Evolutionary conservation across 192 early-diverging fungal genomes (phyloP), one percentile per base, ranked within the genome.

Genomic region (Kickxella alabastrina): DNA sequence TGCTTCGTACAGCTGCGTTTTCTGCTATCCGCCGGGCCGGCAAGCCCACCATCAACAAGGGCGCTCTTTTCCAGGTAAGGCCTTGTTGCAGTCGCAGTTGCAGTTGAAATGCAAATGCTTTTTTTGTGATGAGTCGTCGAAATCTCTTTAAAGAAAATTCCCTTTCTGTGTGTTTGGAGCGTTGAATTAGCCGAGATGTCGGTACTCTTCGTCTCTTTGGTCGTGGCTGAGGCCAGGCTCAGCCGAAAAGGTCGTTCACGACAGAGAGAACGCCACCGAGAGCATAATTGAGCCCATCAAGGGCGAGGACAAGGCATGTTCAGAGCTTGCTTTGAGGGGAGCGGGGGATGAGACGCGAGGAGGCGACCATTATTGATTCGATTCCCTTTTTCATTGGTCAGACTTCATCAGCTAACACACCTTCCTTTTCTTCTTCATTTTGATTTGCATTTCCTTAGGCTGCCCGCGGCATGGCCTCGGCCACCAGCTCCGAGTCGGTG

Each of bases 1-100:
- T 70, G 67, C 67, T 70, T 59, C 67, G 67, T 31, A 32, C 60
- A 41, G 55, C 56, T 47, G 41, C 59, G 19, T 44, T 63, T 43
- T 50, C 59, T 35, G 67, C 60, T 21, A 22, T 62, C 15, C 60
- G 67, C 46, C 54, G 49, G 59, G 60, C 60, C 49, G 21, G 29
- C 3, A 62, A 47, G 50, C 53, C 43, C 18, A 26, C 29, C 17
- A 17, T 39, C n/a, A 52, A 22, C 52, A 68, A 61, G 58, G 36
- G 39, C 27, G 41, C 58, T n/a, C 22, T 69, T 43, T 49, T 57
- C 55, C 67, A 69, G 67, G 67, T 61, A 58, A 58, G n/a, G n/a
- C n/a, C n/a, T n/a, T n/a, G n/a, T n/a, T n/a, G n/a, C n/a, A n/a
- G n/a, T n/a, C 35, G 15, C 34, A n/a, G 10, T 9, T 49, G 27